Base-by-base conservation (phyloP, 1,139 yeast genomes). In the Ogataea hybrid region DNA sequence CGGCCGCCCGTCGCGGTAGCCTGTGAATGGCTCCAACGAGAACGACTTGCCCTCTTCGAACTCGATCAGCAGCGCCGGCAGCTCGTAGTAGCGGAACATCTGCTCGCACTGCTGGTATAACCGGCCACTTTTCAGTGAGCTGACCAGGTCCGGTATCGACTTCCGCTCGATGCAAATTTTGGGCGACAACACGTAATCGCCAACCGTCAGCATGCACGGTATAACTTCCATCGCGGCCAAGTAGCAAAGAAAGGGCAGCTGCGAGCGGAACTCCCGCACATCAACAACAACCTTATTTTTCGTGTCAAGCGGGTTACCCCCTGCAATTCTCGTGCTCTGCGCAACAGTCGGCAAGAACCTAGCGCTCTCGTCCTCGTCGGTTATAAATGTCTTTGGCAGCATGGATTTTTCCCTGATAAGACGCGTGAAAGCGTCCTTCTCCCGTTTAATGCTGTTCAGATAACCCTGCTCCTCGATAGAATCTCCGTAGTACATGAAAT, bases 401-500 rank as follows among this genome's bases (percentile, higher is more conserved):
- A 72, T 69, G 0, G 96, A 92, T 59, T 88, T 86, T 54, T 92
- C 98, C 47, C 88, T 71, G 46, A 94, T 89, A 3, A 94, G 67
- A 51, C 74, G 78, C 0, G 96, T 83, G 58, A 92, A 92, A 0
- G 96, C 81, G 50, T 89, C 97, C 57, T 92, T 94, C 57, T 94
- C 98, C 47, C 79, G 79, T 50, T 90, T 79, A 42, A 92, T 84
- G 2, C 77, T 73, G 12, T 79, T 69, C 43, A 94, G 68, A 58
- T 85, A 94, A 33, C 75, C 72, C 56, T 90, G 94, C 59, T 94
- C 98, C 61, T 94, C 98, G 2, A 86, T 82, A 1, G 97, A 88
- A 20, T 81, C 82, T 4, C 90, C 92, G 62, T 92, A 94, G 58
- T 87, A 89, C 87, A 92, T 77, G 56, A 90, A 82, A 57, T 71